Evolutionary conservation across 768 basidiomycete genomes (phyloP).

Genomic region (Rhodotorula taiwanensis): DNA sequence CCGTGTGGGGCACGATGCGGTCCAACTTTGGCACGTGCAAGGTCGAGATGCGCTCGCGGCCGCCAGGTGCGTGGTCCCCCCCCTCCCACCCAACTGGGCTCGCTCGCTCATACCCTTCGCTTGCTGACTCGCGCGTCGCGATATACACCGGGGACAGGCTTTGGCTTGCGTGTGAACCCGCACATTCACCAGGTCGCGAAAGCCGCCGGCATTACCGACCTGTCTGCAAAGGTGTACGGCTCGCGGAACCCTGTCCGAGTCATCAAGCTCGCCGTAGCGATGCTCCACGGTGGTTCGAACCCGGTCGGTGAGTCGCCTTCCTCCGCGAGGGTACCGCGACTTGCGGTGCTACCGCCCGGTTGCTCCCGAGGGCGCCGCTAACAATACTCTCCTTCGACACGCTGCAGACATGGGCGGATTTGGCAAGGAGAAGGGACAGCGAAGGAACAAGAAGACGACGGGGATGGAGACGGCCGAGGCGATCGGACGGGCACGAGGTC

Average conservation of each 20-base stretch:
- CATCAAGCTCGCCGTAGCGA: slow-evolving; percentile 71
- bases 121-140: neutral
- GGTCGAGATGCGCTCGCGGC: slow-evolving; percentile 60
- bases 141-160: no score
- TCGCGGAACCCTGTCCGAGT: slow-evolving; percentile 79
- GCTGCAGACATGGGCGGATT: slow-evolving; percentile 35
- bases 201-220: slow-evolving; percentile 90
- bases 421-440: slow-evolving; percentile 27
- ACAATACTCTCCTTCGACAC: neutral
- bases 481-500: slow-evolving; percentile 22
- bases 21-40: slow-evolving; percentile 77
- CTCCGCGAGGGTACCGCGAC: no score
- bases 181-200: slow-evolving; percentile 76
- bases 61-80: slow-evolving; percentile 44
- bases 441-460: slow-evolving; percentile 36
- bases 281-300: slow-evolving; percentile 77
- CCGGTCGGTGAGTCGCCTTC: slow-evolving; percentile 52
- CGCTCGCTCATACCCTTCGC: neutral
- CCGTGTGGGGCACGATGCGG: slow-evolving; percentile 85
- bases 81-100: neutral
- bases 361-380: no score
- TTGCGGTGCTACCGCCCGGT: no score
- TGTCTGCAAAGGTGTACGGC: slow-evolving; percentile 91
- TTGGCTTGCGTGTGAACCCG: slow-evolving; percentile 84
- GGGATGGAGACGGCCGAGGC: slow-evolving; percentile 35